Evolutionary conservation across 768 basidiomycete species (phyloP).

Genomic region (Lactarius sanguifluus): DNA sequence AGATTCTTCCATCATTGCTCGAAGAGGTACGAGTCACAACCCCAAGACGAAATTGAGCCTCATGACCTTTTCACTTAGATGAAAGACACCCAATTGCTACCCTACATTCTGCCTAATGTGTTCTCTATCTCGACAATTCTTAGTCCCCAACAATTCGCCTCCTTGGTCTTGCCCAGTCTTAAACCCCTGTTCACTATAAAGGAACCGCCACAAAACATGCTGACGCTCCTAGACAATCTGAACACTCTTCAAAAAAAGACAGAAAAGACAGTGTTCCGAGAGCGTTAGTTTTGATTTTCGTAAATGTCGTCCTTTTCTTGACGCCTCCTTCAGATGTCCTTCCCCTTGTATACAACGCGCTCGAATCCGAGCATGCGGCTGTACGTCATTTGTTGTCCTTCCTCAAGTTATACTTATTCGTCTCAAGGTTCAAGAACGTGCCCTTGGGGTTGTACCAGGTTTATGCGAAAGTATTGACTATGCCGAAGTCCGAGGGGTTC

Average conservation of each 20-base stretch:
- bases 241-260: constrained; percentile 87
- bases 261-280: constrained; percentile 79
- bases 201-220: constrained; percentile 97
- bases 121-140: constrained; percentile 83
- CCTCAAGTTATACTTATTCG: constrained; percentile 21
- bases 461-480: constrained; percentile 95
- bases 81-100: constrained; percentile 92
- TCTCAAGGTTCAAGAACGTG: constrained; percentile 86
- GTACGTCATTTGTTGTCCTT: constrained; percentile 38
- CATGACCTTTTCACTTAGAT: constrained; percentile 48
- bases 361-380: constrained; percentile 91
- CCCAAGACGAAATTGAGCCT: neutral
- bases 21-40: constrained; percentile 71
- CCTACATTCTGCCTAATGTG: constrained; percentile 94
- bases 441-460: constrained; percentile 76
- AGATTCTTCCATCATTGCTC: constrained; percentile 87
- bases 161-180: constrained; percentile 78
- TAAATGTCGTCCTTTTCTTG: constrained; percentile 2
- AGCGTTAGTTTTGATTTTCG: constrained; percentile 56
- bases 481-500: constrained; percentile 85
- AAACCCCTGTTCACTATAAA: constrained; percentile 88
- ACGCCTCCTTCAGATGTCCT: constrained; percentile 69
- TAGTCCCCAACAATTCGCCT: constrained; percentile 76
- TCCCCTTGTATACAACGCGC: constrained; percentile 90
- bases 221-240: constrained; percentile 89